Evolutionary conservation across 2,329 filamentous ascomycete genomes (phyloP).

Genomic region (Diaporthe longicolla): DNA sequence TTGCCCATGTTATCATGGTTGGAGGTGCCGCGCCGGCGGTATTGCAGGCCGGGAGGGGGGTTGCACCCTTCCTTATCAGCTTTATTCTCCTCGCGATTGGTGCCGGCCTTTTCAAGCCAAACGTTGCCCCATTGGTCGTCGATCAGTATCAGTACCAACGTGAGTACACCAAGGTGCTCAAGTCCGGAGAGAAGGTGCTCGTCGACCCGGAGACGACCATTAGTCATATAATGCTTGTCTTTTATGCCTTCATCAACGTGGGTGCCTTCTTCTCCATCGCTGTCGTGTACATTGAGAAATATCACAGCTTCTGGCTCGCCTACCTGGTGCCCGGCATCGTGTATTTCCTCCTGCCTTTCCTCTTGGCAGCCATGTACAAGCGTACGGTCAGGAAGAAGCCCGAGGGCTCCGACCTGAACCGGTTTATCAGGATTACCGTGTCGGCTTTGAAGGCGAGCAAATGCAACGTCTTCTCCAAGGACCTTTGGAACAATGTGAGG

Average conservation of each 20-base stretch:
- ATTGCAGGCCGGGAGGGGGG: constrained; percentile 63
- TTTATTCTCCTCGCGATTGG: constrained; percentile 77
- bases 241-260: constrained; percentile 77
- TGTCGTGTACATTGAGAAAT: constrained; percentile 83
- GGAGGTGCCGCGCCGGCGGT: constrained; percentile 73
- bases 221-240: constrained; percentile 63
- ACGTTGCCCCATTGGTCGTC: constrained; percentile 59
- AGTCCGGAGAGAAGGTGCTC: constrained; percentile 60
- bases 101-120: constrained; percentile 80
- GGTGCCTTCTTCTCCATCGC: constrained; percentile 72
- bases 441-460: constrained; percentile 66
- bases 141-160: constrained; percentile 60
- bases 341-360: constrained; percentile 70
- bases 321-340: constrained; percentile 67
- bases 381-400: constrained; percentile 71
- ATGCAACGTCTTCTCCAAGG: constrained; percentile 67
- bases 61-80: constrained; percentile 73
- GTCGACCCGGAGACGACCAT: constrained; percentile 62
- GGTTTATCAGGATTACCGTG: constrained; percentile 68
- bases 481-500: constrained; percentile 72
- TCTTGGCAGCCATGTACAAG: constrained; percentile 70
- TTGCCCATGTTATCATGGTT: constrained; percentile 76
- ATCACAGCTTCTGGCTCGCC: constrained; percentile 81
- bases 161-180: constrained; percentile 57
- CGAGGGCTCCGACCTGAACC: constrained; percentile 75